Evolutionary conservation across 306 rosid genomes (phyloP), one percentile per base, ranked within the genome.

Genomic region (Casuarina cunninghamiana): DNA sequence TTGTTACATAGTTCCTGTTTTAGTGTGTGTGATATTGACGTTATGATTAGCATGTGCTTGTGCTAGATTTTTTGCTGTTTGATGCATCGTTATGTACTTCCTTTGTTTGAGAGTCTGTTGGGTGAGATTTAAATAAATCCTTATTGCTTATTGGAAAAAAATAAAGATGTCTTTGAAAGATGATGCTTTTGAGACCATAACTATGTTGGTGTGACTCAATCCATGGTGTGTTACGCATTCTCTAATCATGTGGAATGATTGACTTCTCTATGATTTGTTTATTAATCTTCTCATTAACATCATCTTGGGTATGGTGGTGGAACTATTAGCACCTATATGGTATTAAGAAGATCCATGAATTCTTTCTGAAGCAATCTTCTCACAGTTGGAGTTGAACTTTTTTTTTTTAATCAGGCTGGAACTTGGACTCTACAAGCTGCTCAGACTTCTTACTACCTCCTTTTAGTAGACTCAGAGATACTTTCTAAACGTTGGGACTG

Each of bases 401-500:
- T 60, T 72, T 62, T 57, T 48, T 69, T 48, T 35, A 44, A 16
- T 48, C 75, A 87, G 98, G 88, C 50, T 69, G 87, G 79, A 80
- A 54, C 77, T 77, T 51, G 10, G 72, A 77, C 58, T 58, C 32
- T 90, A 61, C 84, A 1, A 75, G 89, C 84, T 73, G 83, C 86
- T 60, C 90, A 77, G 72, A 86, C 85, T 71, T 94, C 97, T 58
- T 94, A 90, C 69, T 92, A 95, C 65, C 62, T 92, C 68, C 95
- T 94, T 45, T 77, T 90, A 35, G 35, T 81, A 75, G 82, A 89
- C 45, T 70, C 89, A 70, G 91, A 87, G 57, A 75, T 73, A 69
- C 92, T 94, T 83, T 71, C 86, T 5, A 83, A 89, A 86, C 83
- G 83, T 55, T 90, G 94, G 97, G 86, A 94, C 63, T 92, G 97